Base-by-base conservation (phyloP, 495 filamentous ascomycete genomes). In the Hyaloscypha bicolor region DNA sequence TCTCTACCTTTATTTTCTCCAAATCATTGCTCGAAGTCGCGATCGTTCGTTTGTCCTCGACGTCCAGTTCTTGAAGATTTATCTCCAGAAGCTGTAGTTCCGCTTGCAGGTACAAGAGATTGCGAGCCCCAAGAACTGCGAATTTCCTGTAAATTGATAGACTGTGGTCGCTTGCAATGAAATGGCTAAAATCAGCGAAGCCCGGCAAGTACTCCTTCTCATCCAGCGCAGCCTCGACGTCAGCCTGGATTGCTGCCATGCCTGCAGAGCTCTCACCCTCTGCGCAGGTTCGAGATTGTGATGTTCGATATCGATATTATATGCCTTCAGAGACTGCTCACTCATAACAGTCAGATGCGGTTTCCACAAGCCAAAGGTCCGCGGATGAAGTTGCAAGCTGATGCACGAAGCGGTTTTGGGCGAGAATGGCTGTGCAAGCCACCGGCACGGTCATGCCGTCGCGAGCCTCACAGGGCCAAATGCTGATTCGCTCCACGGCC, bases 81-180 rank as follows among this genome's bases (percentile, higher is more conserved):
- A 16, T 31, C n/a, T 60, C 57, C 9, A 60, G 8, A 6, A 60
- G n/a, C 57, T 60, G 57, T 2, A 78, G 56, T 59, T 78, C 75
- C 4, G 73, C 71, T 65, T 78, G 73, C 12, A 70, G 59, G 52
- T 76, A 76, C 3, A 78, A 60, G 1, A 78, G 60, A 66, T 72
- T 75, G 31, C 72, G 70, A 6, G 72, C 71, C 14, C 72, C 70
- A 9, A 78, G 69, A 4, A 67, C 62, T 11, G 57, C 64, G 35
- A 76, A 76, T 6, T 57, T 57, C 2, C 71, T 64, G 52, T 75
- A 76, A 4, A 74, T 75, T 5, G 74, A 64, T 29, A 63, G 61
- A 32, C 32, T 32, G 11, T 32, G 3, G 22, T 66, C 64, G 22
- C 56, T 66, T n/a, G 56, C 64, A 22, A 66, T 61, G 39, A 66